Base-by-base conservation (phyloP, 1,284 basidiomycete genomes). In the Heliocybe sulcata region DNA sequence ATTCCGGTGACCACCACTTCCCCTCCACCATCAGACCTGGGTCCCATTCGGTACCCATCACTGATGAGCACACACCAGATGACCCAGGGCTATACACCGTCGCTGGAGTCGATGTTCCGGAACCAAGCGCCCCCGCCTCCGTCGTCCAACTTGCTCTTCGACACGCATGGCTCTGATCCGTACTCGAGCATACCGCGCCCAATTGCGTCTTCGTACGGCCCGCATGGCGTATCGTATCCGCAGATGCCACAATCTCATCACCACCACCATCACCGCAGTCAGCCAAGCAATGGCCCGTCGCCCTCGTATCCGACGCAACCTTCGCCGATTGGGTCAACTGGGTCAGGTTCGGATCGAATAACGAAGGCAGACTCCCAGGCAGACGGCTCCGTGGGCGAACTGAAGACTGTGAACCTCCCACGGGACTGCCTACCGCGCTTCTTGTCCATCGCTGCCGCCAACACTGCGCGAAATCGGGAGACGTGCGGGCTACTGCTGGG, bases 51-150 rank as follows among this genome's bases (percentile, higher is more conserved):
- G 19, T 85, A 85, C 60, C 83, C 83, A 1, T 71, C 77, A 19
- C 73, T 85, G 26, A 88, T 88, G 85, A 79, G 82, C 1, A 77
- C 77, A 55, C 85, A 89, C 59, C 85, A 89, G 66, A 77, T 79
- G 58, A 75, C 71, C 48, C 86, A 89, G 61, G 85, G 86, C 10
- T 89, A 88, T 58, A 69, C 72, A n/a, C 81, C 80, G 19, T 80
- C 80, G 22, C 60, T 80, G 11, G 73, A 74, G 56, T 81, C 81
- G 45, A 81, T 81, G 77, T 80, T 82, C 63, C 61, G 65, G 58
- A 33, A 57, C 56, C 49, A 51, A 53, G 14, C 53, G 60, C 73
- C 62, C 60, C 55, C 62, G 51, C 56, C 60, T 63, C 47, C 58
- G 58, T 45, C 60, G 29, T 57, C 64, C 31, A 55, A 66, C 53